Evolutionary conservation across 2,329 filamentous ascomycete species (phyloP), one percentile per base, ranked within the genome.

Genomic region (Teratosphaeria zuluensis): DNA sequence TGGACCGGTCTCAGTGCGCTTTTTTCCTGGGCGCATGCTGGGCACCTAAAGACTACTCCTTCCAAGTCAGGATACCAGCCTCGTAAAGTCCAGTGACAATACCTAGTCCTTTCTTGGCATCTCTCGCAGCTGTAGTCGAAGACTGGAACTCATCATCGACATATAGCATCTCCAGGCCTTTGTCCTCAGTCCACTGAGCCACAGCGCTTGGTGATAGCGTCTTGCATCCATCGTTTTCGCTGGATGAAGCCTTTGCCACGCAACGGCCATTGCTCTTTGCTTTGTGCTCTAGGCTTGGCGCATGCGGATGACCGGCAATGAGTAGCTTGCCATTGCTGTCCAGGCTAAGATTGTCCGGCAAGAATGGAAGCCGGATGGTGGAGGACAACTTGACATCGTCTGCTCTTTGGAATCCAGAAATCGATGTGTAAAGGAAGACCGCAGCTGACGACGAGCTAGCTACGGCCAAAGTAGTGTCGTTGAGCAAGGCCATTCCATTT

Each of bases 71-170:
- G 0, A 78, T 28, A 0, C 76, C 76, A 35, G 62, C 67, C 51
- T 75, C 75, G 61, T 78, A 78, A 42, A 78, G 62, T 1, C 75
- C 76, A 19, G 62, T 67, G 2, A 75, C 66, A 12, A 77, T 62
- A 0, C 72, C 72, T 0, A 76, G 53, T 0, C 70, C 70, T 59
- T 68, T 70, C 33, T 46, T 57, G 42, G 63, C 64, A 66, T 78
- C 76, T 59, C 75, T 69, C 28, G 73, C 73, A 9, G 68, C 70
- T 11, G 70, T 74, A 35, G 65, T 70, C 24, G 71, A 71, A 48
- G 68, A 70, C 21, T 72, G 73, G 56, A 72, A 74, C 35, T 70
- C 74, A 21, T 62, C 57, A 0, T 72, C 74, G 46, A 70, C 68
- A 61, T 73, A 76, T 51, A 78, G 56, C n/a, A 69, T 69, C 59